Percentiles rank a stretch among this genome's conserved stretches.
These are phyloP conservation scores for Calocybe gambosa DNA, from an alignment of 1,284 basidiomycete species.

Conservation along the genomic window DNA sequence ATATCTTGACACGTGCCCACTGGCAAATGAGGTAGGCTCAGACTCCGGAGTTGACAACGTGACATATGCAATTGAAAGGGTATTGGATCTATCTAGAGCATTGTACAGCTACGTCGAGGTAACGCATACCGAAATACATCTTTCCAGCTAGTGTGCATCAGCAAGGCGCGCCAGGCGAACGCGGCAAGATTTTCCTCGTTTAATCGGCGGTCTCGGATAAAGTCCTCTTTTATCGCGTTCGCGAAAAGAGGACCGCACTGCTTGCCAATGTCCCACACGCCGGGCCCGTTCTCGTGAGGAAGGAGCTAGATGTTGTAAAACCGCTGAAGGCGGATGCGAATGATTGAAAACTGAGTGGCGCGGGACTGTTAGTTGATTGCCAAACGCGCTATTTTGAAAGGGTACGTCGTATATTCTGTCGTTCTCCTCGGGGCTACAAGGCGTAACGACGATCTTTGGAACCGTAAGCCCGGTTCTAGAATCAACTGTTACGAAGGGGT, in stretches of 20 bases:
- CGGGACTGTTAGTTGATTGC: conserved; percentile 45
- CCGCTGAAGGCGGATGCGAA: conserved; percentile 37
- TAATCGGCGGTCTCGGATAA: conserved; percentile 19
- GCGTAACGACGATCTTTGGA: conserved; percentile 47
- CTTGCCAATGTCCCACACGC: conserved; percentile 48
- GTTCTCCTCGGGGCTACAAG: conserved; percentile 32
- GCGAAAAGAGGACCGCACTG: conserved; percentile 37
- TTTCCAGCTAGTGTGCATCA: background rate
- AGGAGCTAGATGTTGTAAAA: conserved; percentile 19
- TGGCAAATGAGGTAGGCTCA: background rate
- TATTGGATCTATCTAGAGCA: too few species aligned
- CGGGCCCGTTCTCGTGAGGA: conserved; percentile 40
- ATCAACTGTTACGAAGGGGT: background rate
- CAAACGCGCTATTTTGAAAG: conserved; percentile 49
- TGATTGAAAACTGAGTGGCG: conserved; percentile 42
- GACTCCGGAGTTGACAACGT: background rate
- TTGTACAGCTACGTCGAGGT: background rate
- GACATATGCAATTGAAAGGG: background rate
- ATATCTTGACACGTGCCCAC: background rate
- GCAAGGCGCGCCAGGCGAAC: background rate
- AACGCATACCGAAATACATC: background rate
- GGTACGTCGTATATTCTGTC: conserved; percentile 42
- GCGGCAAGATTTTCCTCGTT: conserved; percentile 14
- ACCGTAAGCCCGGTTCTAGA: conserved; percentile 15
- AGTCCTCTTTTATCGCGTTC: conserved; percentile 36